Evolutionary conservation across 257 asterid species (phyloP), one percentile per base, ranked within the genome.

Genomic region (Nyctanthes arbortristis): DNA sequence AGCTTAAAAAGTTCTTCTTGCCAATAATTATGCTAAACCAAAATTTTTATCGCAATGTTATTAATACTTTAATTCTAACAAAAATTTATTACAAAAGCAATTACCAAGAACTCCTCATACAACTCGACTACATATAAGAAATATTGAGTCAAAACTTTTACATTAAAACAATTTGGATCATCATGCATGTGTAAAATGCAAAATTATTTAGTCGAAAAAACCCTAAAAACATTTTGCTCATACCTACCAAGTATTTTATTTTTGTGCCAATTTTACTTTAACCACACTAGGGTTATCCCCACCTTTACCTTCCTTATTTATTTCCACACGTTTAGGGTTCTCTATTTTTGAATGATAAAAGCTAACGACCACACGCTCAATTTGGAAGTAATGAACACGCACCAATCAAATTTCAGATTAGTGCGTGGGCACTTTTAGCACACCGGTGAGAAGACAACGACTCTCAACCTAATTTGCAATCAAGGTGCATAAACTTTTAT

Each of bases 271-370:
- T 39, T 63, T 29, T n/a, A 62, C 58, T 31, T 47, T 66, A 20
- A 20, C 29, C 56, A 33, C 57, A 11, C 36, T 76, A 79, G 78
- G 87, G 82, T 71, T 79, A 79, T 71, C 84, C 82, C 75, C 78
- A 70, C n/a, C 63, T 72, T 70, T 67, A 55, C 81, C 70, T 59
- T 35, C 63, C 75, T 39, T 34, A 71, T 75, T 79, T 76, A 79
- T 82, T 76, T 64, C 78, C 87, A 72, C 83, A 72, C 75, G 66
- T 73, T 84, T 80, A 84, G 88, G 86, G 86, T 74, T 78, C 80
- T 65, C 70, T 36, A n/a, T 47, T 40, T 63, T 25, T 14, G 20
- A 10, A 1, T 58, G 30, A 6, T 13, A 69, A 61, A 28, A 20
- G 7, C 43, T 24, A 3, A n/a, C n/a, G n/a, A 2, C 77, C 79